phyloP scores from a whole-genome alignment of 148 eudicot species.

The Heliamphora exappendiculata region DNA sequence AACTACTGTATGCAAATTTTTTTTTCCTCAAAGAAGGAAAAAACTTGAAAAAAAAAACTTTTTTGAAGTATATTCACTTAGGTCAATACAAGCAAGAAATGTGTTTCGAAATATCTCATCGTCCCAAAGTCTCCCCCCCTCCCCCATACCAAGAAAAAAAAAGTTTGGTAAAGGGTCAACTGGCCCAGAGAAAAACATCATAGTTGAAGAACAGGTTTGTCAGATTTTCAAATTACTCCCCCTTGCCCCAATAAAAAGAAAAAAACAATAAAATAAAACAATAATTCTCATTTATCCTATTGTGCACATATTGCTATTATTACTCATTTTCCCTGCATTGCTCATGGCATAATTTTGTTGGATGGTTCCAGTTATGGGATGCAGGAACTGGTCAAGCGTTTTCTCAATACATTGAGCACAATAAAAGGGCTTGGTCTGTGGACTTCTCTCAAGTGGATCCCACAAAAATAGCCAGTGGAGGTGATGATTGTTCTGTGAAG shows the following conservation, averaged over 20 bases:
- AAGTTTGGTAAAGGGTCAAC: too few relatives aligned
- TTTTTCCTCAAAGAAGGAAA: not conserved
- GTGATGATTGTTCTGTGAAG: conserved; percentile 80
- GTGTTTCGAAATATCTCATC: not conserved
- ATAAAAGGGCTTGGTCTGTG: conserved; percentile 88
- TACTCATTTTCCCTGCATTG: conserved; percentile 1
- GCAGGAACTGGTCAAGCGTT: conserved; percentile 68
- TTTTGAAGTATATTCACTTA: not conserved
- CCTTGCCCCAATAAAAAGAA: not conserved
- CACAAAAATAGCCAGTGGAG: conserved; percentile 72
- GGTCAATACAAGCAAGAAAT: not conserved
- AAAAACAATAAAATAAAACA: too few relatives aligned
- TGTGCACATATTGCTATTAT: not conserved
- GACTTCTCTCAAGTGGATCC: conserved; percentile 84
- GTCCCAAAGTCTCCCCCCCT: not conserved
- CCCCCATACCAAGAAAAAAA: not conserved
- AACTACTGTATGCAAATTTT: not conserved
- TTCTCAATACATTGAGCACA: conserved; percentile 53
- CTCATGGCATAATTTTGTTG: not conserved
- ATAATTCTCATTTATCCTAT: not conserved
- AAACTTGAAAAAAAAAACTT: not conserved
- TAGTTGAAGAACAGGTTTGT: too few relatives aligned
- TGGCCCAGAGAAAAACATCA: too few relatives aligned
- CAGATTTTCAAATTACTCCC: too few relatives aligned
- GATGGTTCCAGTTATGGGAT: conserved; percentile 79